Conservation (phyloP, 1,284 basidiomycete genomes). For the Paramarasmius palmivorus region DNA sequence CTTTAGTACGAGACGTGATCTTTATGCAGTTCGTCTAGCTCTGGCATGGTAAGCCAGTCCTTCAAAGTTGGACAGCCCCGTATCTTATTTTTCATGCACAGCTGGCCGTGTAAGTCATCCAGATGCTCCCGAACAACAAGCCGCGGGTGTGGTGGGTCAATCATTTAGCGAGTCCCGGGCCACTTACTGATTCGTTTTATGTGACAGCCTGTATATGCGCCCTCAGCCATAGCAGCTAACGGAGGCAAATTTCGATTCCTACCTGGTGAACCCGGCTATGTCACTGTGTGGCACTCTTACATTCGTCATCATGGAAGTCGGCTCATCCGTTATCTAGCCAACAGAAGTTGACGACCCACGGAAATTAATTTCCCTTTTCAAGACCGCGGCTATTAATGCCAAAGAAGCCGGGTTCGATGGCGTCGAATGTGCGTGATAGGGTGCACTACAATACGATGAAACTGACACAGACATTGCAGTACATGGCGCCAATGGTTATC, state of each 20-base stretch:
- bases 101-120: constrained; percentile 23
- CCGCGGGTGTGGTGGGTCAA: constrained; percentile 11
- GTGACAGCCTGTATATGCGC: constrained; percentile 33
- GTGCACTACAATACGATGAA: too few relatives aligned
- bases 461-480: constrained; percentile 26
- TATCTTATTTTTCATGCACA: background rate
- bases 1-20: too few relatives aligned
- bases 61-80: background rate
- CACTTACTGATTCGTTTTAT: constrained; percentile 18
- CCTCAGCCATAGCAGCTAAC: constrained; percentile 33
- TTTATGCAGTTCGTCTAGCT: too few relatives aligned
- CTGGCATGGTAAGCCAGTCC: too few relatives aligned
- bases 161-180: background rate
- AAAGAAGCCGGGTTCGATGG: constrained; percentile 50
- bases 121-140: constrained; percentile 22
- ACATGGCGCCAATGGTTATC: constrained; percentile 49
- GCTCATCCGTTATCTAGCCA: constrained; percentile 23
- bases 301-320: too few relatives aligned
- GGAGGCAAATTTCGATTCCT: constrained; percentile 38
- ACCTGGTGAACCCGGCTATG: constrained; percentile 32
- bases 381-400: constrained; percentile 44
- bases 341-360: constrained; percentile 41
- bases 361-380: constrained; percentile 44
- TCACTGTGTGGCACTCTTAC: constrained; percentile 15
- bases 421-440: constrained; percentile 53